These are phyloP conservation scores for Chaetomiaceae sp. DNA, from an alignment of 2,329 filamentous ascomycete species.

Conservation along the genomic window DNA sequence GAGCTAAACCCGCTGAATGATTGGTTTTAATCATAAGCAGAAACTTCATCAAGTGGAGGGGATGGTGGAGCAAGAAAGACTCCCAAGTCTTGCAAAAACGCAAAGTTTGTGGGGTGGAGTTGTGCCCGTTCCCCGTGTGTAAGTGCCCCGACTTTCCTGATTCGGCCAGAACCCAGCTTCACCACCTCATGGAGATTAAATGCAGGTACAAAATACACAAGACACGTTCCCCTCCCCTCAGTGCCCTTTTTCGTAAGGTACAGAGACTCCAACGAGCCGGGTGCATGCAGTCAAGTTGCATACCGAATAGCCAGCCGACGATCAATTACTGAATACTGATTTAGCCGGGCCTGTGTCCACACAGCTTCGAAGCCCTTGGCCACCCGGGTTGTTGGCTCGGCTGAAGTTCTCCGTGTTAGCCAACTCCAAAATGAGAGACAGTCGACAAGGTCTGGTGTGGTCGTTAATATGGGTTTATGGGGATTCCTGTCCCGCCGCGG, in stretches of 20 bases:
- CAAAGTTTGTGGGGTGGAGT: too few relatives aligned
- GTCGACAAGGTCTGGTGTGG: too few relatives aligned
- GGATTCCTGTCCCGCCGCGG: slow-evolving; percentile 11
- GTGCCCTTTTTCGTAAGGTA: too few relatives aligned
- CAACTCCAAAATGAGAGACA: slow-evolving; percentile 5
- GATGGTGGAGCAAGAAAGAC: background rate
- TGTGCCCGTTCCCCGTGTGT: too few relatives aligned
- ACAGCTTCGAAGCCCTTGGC: slow-evolving; percentile 9
- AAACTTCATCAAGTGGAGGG: background rate
- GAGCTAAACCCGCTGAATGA: slow-evolving; percentile 21
- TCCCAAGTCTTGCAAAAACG: too few relatives aligned
- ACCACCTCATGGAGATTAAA: too few relatives aligned
- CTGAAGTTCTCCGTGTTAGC: slow-evolving; percentile 12
- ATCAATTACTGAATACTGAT: too few relatives aligned
- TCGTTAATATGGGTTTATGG: background rate
- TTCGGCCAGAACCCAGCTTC: too few relatives aligned
- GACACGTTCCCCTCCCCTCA: too few relatives aligned
- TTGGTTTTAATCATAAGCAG: background rate
- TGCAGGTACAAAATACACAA: slow-evolving; percentile 4
- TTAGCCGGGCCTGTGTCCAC: slow-evolving; percentile 9
- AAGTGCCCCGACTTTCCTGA: too few relatives aligned
- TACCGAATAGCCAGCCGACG: background rate
- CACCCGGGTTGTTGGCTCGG: slow-evolving; percentile 11
- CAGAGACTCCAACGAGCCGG: background rate
- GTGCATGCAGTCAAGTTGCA: too few relatives aligned